These are phyloP conservation scores for Fallopia convolvulus DNA, from an alignment of 148 eudicot genomes.

Conservation along the genomic window DNA sequence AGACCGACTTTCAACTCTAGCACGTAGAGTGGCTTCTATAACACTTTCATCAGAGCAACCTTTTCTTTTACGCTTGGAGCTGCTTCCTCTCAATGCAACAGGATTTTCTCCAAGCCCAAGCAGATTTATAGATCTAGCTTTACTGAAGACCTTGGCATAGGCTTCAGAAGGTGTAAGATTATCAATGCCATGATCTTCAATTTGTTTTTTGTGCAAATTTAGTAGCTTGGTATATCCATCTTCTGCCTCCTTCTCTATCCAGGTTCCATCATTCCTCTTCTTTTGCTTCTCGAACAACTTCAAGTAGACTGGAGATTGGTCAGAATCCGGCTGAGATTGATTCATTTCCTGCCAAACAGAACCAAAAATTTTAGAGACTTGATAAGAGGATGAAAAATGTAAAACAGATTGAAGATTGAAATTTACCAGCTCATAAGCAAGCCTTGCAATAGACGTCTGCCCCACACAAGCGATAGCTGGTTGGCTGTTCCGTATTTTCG, in stretches of 20 bases:
- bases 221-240: slow-evolving; percentile 2
- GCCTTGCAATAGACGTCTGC: neutral
- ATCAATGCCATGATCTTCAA: slow-evolving; percentile 1
- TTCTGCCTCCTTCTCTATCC: slow-evolving; percentile 3
- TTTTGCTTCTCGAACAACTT: slow-evolving; percentile 5
- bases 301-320: neutral
- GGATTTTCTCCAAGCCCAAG: neutral
- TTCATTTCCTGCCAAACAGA: neutral
- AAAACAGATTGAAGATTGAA: neutral
- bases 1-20: neutral
- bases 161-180: slow-evolving; percentile 4
- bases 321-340: neutral
- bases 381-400: neutral
- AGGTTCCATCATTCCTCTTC: neutral
- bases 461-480: neutral
- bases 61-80: neutral
- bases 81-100: slow-evolving; percentile 12
- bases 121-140: neutral
- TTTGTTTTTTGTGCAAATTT: neutral
- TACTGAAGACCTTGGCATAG: neutral
- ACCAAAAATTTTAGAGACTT: neutral
- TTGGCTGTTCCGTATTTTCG: neutral
- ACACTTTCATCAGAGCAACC: neutral
- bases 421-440: slow-evolving; percentile 9
- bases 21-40: neutral